These are phyloP conservation scores for Tuber indicum DNA, from an alignment of 495 filamentous ascomycete species.

Conservation along the genomic window DNA sequence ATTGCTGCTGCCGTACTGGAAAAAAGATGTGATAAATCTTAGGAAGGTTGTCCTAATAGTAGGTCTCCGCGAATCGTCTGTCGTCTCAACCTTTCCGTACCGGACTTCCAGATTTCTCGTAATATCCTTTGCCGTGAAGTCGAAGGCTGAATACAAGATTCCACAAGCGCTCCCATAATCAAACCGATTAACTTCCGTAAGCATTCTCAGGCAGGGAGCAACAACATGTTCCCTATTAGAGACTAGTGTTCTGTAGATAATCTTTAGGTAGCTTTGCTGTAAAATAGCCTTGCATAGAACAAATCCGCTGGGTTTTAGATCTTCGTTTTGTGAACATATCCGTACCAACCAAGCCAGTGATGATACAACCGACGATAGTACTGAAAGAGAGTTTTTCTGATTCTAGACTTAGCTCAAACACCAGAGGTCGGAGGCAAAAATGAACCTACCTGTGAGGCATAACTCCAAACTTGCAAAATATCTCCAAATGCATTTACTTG, in stretches of 20 bases:
- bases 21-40: slow-evolving; percentile 40
- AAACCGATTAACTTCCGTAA: slow-evolving; percentile 41
- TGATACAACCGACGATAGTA: slow-evolving; percentile 29
- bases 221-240: slow-evolving; percentile 30
- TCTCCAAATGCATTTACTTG: slow-evolving; percentile 27
- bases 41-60: slow-evolving; percentile 37
- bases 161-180: slow-evolving; percentile 36
- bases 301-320: slow-evolving; percentile 28
- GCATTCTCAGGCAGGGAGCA: slow-evolving; percentile 35
- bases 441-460: slow-evolving; percentile 37
- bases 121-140: slow-evolving; percentile 40
- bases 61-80: slow-evolving; percentile 31
- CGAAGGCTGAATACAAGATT: slow-evolving; percentile 32
- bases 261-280: slow-evolving; percentile 32
- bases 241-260: slow-evolving; percentile 35
- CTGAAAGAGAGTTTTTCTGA: slow-evolving; percentile 31
- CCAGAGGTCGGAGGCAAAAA: neutral
- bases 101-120: slow-evolving; percentile 33
- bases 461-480: slow-evolving; percentile 38
- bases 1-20: slow-evolving; percentile 38
- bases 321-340: slow-evolving; percentile 40
- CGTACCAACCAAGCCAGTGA: slow-evolving; percentile 33
- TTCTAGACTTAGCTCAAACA: neutral
- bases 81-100: slow-evolving; percentile 12
- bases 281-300: slow-evolving; percentile 34